Base-by-base conservation (phyloP, 177 flowering plant species). In the Telopea speciosissima region DNA sequence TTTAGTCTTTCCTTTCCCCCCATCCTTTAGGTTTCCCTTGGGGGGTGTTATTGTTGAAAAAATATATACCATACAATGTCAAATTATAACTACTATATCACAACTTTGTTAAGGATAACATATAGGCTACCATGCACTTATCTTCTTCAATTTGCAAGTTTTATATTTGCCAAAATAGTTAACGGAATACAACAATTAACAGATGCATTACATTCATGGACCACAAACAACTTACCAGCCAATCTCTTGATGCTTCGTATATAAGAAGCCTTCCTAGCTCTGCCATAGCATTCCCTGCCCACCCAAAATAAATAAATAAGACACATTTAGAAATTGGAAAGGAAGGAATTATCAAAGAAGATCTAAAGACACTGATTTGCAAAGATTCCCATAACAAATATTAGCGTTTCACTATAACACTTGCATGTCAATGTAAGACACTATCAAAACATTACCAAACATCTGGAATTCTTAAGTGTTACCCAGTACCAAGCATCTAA, bases 201-300 rank as follows among this genome's bases (percentile, higher is more conserved):
- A 49, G 54, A 49, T 49, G 19, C 54, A 49, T 49, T 6, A 8
- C 17, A 49, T 16, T 12, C 54, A 13, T 11, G 54, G 54, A 49
- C 54, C 54, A 49, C 64, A 24, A 68, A 61, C 12, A 52, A 83
- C 90, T 85, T 67, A 95, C 99, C 92, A 92, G 73, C 88, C 97
- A 95, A 79, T 95, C 97, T 76, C 93, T 86, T 52, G 96, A 87
- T 67, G 99, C 99, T 82, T 95, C 99, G 77, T 95, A 95, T 25
- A 95, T 85, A 65, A 95, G 90, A 63, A 92, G 80, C 79, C 99
- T 92, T 40, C 99, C 99, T 72, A 95, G 81, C 85, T 92, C 99
- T 69, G 87, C 93, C 96, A 95, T 88, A 5, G 97, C 99, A 90
- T 77, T 92, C 81, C 78, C 97, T 95, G 40, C 40, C 40, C 31